Evolutionary conservation across 2,329 filamentous ascomycete genomes (phyloP), one percentile per base, ranked within the genome.

Genomic region (Calonectria hawksworthii): DNA sequence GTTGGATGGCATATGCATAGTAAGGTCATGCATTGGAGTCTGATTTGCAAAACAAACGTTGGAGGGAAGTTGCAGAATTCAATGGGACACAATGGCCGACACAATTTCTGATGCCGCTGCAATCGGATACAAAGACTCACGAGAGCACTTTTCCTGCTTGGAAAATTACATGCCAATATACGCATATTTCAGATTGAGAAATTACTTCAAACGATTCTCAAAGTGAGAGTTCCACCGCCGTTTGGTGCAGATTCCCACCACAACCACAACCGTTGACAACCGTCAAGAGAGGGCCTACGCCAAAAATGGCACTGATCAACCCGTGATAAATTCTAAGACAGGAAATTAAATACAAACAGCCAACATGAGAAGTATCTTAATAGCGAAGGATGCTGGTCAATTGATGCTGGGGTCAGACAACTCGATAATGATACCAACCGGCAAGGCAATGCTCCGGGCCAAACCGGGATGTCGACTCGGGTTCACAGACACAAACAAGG

Each of bases 391-490:
- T 38, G 4, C 7, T 7, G 38, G 9, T 61, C n/a, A 2, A 7
- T 32, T 38, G 32, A 23, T 6, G 13, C 21, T 9, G 21, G 21
- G 14, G 16, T 52, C 41, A 63, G 51, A 26, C 38, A 52, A 74
- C 9, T 75, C 54, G 30, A 73, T 67, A 50, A 13, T 44, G 18
- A 23, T 23, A n/a, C 13, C 50, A 21, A 32, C 59, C 52, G 54
- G 34, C 34, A n/a, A 28, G 10, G 52, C 50, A 21, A 67, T 14
- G 30, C 44, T 14, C 67, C 56, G 63, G 70, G 23, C 47, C 64
- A 56, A 70, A 44, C 69, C 74, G 73, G 69, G 47, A 44, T 34
- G 30, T 66, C 47, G 54, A 54, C 16, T 61, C n/a, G 68, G 41
- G n/a, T 9, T 51, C 36, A 26, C 21, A 34, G 41, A 34, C 52